Conservation (phyloP, 768 basidiomycete genomes). For the Termitomyces heimii region DNA sequence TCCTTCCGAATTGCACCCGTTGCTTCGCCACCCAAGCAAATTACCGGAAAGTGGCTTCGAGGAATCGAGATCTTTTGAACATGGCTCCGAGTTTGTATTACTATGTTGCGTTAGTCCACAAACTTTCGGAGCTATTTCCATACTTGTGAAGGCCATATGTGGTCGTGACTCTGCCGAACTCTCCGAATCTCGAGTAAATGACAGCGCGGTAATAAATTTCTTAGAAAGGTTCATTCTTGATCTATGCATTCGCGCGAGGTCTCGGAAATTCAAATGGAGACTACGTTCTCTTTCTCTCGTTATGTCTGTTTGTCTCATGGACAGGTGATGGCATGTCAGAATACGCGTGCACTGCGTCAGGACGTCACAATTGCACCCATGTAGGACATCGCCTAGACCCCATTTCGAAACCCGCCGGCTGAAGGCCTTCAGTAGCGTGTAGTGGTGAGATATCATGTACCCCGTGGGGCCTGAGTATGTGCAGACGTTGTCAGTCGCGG, state of each 20-base stretch:
- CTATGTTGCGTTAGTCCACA: not conserved
- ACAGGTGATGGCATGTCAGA: not conserved
- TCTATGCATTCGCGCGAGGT: slow-evolving; percentile 12
- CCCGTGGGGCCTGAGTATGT: slow-evolving; percentile 8
- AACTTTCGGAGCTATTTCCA: not conserved
- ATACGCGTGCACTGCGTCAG: not conserved
- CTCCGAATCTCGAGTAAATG: not conserved
- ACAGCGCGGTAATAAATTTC: slow-evolving; percentile 15
- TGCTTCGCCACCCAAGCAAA: not conserved
- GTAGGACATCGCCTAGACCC: not conserved
- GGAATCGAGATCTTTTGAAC: not conserved
- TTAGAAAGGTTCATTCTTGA: not conserved
- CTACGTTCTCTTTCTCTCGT: slow-evolving; percentile 4
- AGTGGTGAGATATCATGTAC: not conserved
- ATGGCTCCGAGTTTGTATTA: not conserved
- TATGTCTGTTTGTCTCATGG: not conserved
- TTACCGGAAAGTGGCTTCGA: not conserved
- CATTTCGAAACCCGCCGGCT: not conserved
- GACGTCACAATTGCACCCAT: not conserved
- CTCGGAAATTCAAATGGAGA: slow-evolving; percentile 8
- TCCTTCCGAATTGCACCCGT: slow-evolving; percentile 2
- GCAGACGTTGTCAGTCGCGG: not conserved
- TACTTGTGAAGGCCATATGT: not conserved
- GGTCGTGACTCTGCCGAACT: not conserved
- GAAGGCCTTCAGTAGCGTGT: not conserved